Percentiles rank a stretch among this genome's conserved stretches.
Conservation (phyloP, 2,329 filamentous ascomycete genomes). For the Tolypocladium endophyticum region DNA sequence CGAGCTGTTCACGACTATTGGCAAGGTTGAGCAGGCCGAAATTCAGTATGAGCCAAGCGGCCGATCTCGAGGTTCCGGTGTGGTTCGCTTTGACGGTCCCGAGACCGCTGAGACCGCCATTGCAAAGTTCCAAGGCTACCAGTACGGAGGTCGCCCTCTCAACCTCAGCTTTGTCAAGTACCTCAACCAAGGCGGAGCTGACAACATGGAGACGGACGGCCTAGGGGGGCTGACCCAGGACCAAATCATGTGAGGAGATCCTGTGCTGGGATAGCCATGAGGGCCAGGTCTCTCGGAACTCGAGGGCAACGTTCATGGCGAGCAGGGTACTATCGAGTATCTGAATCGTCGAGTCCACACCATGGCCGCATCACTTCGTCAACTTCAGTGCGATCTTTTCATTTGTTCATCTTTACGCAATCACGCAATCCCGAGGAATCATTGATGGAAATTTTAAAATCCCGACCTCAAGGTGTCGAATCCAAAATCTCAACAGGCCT, state of each 20-base stretch:
- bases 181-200: constrained; percentile 54
- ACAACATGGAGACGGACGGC: constrained; percentile 77
- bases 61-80: constrained; percentile 85
- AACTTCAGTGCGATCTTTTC: background rate
- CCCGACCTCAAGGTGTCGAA: background rate
- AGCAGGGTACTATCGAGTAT: background rate
- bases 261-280: background rate
- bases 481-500: constrained; percentile 8
- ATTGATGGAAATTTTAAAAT: background rate
- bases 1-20: constrained; percentile 94
- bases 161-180: constrained; percentile 94
- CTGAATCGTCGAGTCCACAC: background rate
- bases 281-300: background rate
- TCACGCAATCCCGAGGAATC: background rate
- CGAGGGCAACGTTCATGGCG: background rate
- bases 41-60: constrained; percentile 98
- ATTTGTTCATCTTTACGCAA: background rate
- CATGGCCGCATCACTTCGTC: background rate
- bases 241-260: constrained; percentile 74
- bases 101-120: constrained; percentile 90
- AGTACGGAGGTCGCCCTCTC: constrained; percentile 90
- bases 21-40: constrained; percentile 96
- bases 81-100: constrained; percentile 81
- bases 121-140: constrained; percentile 93
- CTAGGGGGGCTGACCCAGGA: constrained; percentile 79